These are phyloP conservation scores for Linum trigynum DNA, from an alignment of 345 rosid species.

Conservation along the genomic window DNA sequence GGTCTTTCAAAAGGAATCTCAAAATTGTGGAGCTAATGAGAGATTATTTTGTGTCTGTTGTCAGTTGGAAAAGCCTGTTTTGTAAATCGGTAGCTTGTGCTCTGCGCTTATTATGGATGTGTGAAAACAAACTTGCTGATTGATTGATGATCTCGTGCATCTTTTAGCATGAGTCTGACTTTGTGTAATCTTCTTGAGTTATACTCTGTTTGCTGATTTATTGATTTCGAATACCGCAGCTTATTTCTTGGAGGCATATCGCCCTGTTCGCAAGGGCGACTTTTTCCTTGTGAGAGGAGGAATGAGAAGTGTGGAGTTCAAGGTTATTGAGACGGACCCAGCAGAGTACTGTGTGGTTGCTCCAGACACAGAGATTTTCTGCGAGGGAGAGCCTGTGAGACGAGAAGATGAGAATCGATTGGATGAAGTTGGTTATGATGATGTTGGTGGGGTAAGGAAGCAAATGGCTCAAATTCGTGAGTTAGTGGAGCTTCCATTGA, in stretches of 20 bases:
- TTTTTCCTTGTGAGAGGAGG: conserved; percentile 94
- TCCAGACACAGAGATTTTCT: conserved; percentile 92
- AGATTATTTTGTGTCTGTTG: too few species aligned
- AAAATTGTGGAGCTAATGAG: too few species aligned
- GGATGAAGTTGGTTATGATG: conserved; percentile 93
- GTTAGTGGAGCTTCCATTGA: conserved; percentile 80
- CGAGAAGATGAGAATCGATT: conserved; percentile 90
- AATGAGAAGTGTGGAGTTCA: conserved; percentile 92
- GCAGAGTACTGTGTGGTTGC: conserved; percentile 89
- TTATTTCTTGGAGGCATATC: conserved; percentile 87
- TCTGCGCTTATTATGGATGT: too few species aligned
- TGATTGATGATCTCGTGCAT: too few species aligned
- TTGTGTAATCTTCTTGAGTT: too few species aligned
- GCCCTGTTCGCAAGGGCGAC: conserved; percentile 96
- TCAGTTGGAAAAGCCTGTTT: too few species aligned
- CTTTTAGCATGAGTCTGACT: too few species aligned
- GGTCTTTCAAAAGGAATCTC: too few species aligned
- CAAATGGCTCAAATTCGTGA: conserved; percentile 99
- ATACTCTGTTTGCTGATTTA: too few species aligned
- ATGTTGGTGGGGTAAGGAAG: conserved; percentile 98
- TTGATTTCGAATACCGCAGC: conserved; percentile 33
- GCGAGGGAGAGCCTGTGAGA: conserved; percentile 92
- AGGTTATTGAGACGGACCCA: conserved; percentile 85
- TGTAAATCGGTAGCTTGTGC: too few species aligned
- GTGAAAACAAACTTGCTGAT: too few species aligned